Evolutionary conservation across 2,329 filamentous ascomycete genomes (phyloP).

Genomic region (Stachybotrys chartarum): DNA sequence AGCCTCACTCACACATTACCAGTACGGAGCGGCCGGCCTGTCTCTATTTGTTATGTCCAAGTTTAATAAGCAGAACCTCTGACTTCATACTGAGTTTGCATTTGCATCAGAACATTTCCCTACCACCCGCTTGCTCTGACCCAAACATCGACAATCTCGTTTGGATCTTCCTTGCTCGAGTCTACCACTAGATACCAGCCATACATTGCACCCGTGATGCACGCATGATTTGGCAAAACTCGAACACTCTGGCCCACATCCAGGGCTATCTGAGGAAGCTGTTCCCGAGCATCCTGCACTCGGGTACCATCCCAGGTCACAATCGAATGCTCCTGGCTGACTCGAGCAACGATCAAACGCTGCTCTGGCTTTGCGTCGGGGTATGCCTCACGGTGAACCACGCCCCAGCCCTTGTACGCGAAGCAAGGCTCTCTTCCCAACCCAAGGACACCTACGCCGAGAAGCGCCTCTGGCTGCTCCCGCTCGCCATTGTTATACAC

Average conservation of each 20-base stretch:
- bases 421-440: constrained; percentile 57
- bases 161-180: constrained; percentile 33
- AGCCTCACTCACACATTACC: no score
- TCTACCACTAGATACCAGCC: constrained; percentile 50
- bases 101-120: no score
- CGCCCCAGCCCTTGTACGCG: constrained; percentile 52
- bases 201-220: constrained; percentile 52
- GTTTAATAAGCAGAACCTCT: no score
- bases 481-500: constrained; percentile 39
- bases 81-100: no score
- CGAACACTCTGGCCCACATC: constrained; percentile 32
- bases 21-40: no score
- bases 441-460: constrained; percentile 51
- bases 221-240: constrained; percentile 59
- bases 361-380: not conserved
- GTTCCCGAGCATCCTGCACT: constrained; percentile 7
- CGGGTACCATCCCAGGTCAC: constrained; percentile 47
- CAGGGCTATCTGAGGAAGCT: constrained; percentile 24
- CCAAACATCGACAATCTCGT: constrained; percentile 50
- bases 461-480: constrained; percentile 39
- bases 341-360: constrained; percentile 47
- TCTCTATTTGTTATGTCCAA: no score
- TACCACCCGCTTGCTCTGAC: constrained; percentile 46
- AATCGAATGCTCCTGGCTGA: constrained; percentile 61
- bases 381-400: constrained; percentile 34